Base-by-base conservation (phyloP, 768 basidiomycete genomes). In the Tylopilus cervinicoccineus region DNA sequence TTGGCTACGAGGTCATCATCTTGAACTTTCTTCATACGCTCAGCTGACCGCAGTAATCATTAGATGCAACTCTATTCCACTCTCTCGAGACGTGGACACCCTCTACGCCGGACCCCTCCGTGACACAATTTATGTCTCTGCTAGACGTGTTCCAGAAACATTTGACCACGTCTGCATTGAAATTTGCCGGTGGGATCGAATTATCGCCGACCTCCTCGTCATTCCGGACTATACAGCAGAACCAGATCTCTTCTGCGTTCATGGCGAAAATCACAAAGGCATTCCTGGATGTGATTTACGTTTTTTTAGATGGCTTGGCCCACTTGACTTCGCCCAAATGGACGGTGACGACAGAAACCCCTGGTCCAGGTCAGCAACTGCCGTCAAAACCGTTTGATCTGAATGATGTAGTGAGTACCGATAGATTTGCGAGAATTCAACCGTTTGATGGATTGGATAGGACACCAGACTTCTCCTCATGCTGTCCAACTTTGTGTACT, bases 391-490 rank as follows among this genome's bases (percentile, higher is more conserved):
- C 52, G 14, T 63, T 86, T 28, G 82, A 90, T 59, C 66, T 87
- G 33, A 74, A 72, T 32, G 77, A 88, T 55, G 70, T 74, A 28
- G 88, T 89, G 65, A 51, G 80, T 71, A n/a, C 26, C 6, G 14
- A 38, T 17, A 14, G 20, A 19, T 46, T 36, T 1, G 12, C 12
- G 13, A 5, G 17, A 33, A 31, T 36, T 31, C 6, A 6, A 9
- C n/a, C 17, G 17, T 41, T 51, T 59, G 19, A 48, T 9, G 11
- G 7, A n/a, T 45, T 40, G 45, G 36, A n/a, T 53, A 96, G 94
- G 88, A 95, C 61, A 87, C 79, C 13, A 82, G 95, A 38, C 74
- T 94, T 38, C 76, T 99, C 14, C 72, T 97, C 33, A 91, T 96
- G 34, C 75, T 97, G 27, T 90, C 92, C 14, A 97, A 98, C 64